phyloP scores from a whole-genome alignment of 495 filamentous ascomycete species.

The Penicillium verhagenii region DNA sequence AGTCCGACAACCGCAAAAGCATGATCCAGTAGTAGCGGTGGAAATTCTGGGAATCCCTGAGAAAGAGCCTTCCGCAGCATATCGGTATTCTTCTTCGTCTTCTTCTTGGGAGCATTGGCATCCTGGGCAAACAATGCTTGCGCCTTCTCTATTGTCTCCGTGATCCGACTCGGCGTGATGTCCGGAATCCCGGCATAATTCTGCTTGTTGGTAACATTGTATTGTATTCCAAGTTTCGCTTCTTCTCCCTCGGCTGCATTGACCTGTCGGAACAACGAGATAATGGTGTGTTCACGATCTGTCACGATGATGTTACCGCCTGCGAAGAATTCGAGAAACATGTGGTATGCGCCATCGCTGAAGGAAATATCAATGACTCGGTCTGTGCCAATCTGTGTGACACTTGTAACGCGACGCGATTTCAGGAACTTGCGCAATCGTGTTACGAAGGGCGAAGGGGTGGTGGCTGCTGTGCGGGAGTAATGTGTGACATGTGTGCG shows the following conservation, averaged over 20 bases:
- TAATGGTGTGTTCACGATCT: slow-evolving; percentile 72
- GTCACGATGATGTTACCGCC: slow-evolving; percentile 93
- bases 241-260: slow-evolving; percentile 70
- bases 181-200: slow-evolving; percentile 73
- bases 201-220: slow-evolving; percentile 78
- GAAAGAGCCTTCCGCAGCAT: slow-evolving; percentile 75
- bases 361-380: slow-evolving; percentile 90
- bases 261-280: slow-evolving; percentile 80
- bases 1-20: slow-evolving; percentile 67
- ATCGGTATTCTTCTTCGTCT: slow-evolving; percentile 76
- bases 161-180: slow-evolving; percentile 69
- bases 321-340: slow-evolving; percentile 95
- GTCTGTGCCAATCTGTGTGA: slow-evolving; percentile 88
- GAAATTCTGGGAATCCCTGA: slow-evolving; percentile 79
- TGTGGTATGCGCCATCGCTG: slow-evolving; percentile 80
- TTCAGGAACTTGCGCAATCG: slow-evolving; percentile 83
- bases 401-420: slow-evolving; percentile 75
- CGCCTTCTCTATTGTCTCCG: slow-evolving; percentile 64
- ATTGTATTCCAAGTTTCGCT: slow-evolving; percentile 68
- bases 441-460: slow-evolving; percentile 79
- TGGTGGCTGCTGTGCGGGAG: slow-evolving; percentile 76
- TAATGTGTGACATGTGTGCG: slow-evolving; percentile 92
- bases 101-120: slow-evolving; percentile 61
- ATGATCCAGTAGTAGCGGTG: slow-evolving; percentile 84
- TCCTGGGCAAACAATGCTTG: slow-evolving; percentile 54